These are phyloP conservation scores for Annona squamosa DNA, from an alignment of 164 flowering plant genomes.

Conservation along the genomic window DNA sequence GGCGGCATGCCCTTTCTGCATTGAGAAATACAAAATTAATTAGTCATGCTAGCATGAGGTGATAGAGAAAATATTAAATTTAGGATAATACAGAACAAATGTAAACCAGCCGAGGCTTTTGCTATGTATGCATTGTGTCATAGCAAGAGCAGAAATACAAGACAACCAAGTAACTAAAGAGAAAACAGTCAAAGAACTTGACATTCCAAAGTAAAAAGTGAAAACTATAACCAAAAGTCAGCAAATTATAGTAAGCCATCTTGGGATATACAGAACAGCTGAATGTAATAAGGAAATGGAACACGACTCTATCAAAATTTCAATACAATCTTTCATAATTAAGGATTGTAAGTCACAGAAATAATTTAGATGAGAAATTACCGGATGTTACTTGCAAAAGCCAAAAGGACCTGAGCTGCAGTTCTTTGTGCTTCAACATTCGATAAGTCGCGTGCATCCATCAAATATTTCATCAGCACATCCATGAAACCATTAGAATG, in stretches of 20 bases:
- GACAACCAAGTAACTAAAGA: too few relatives aligned
- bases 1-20: slow-evolving; percentile 33
- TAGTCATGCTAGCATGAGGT: not conserved
- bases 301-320: not conserved
- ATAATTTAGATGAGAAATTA: slow-evolving; percentile 14
- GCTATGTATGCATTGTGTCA: not conserved
- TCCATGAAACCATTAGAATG: slow-evolving; percentile 36
- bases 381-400: slow-evolving; percentile 47
- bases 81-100: not conserved
- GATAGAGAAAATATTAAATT: not conserved
- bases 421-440: slow-evolving; percentile 42
- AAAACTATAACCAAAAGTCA: too few relatives aligned
- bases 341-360: not conserved
- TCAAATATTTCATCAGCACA: slow-evolving; percentile 41
- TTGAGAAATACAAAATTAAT: slow-evolving; percentile 9
- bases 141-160: too few relatives aligned
- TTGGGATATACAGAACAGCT: not conserved
- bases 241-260: not conserved
- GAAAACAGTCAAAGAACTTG: too few relatives aligned
- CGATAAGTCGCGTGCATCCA: slow-evolving; percentile 33
- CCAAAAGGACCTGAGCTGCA: slow-evolving; percentile 43
- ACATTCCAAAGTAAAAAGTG: too few relatives aligned
- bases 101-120: too few relatives aligned
- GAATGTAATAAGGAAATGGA: not conserved
- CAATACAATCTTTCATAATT: not conserved